Evolutionary conservation across 495 filamentous ascomycete species (phyloP), one percentile per base, ranked within the genome.

Genomic region (Aspergillus coremiiformis): DNA sequence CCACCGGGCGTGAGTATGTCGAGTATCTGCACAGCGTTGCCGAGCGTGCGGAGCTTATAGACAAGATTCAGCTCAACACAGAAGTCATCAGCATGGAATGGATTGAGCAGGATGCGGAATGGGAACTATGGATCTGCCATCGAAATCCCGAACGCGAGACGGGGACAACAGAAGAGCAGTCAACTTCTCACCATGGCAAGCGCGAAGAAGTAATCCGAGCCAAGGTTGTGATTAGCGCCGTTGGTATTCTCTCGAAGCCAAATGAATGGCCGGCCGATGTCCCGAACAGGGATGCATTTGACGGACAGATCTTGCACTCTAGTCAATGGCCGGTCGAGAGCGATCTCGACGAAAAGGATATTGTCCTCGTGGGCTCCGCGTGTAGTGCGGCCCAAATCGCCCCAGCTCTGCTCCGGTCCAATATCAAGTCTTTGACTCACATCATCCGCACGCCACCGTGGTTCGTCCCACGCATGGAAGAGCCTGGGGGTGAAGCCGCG

Each of bases 381-480:
- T 86, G 81, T 60, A 79, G 68, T 62, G 69, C 69, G 15, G 72
- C 74, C 7, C 75, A 78, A 41, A 62, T 77, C 14, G 61, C 77
- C 8, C 71, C 75, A 1, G 55, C 55, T 32, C 46, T 78, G 9
- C 63, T 54, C 0, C 61, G 72, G 27, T 59, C 62, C 43, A 68
- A 67, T 15, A 66, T 62, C 54, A 69, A 71, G 58, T 82, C 78
- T 8, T 72, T 84, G 5, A 82, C 78, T 0, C 82, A 85, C 44
- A 46, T 85, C 23, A 83, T 84, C 76, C 62, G 83, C 8, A 78
- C 77, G 21, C 79, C 83, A 17, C 83, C 82, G 6, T 85, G 83
- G 83, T 72, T 85, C 7, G 7, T 23, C 7, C 39, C 39, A 14
- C 29, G 29, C 11, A 12, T 32, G 5, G 29, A 32, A 12, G 29